Conservation (phyloP, 805 yeast genomes). For the Babjeviella inositovora region DNA sequence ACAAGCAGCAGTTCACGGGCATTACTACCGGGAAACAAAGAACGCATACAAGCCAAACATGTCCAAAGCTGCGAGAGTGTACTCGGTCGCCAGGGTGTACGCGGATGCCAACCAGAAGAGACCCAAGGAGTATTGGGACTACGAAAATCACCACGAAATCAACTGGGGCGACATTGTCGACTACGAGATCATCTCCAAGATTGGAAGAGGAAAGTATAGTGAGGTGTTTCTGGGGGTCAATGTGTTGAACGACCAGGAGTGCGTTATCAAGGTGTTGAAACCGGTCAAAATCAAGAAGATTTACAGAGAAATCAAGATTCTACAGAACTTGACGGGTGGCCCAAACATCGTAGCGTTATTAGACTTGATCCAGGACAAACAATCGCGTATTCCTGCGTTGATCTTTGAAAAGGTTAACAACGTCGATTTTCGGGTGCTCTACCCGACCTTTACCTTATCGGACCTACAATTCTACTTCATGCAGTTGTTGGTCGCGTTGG, state of each 20-base stretch:
- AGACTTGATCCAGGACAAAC: constrained; percentile 72
- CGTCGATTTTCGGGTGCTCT: constrained; percentile 66
- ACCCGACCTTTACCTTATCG: constrained; percentile 57
- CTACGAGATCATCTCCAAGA: constrained; percentile 68
- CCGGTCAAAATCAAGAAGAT: constrained; percentile 90
- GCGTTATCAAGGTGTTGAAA: constrained; percentile 80
- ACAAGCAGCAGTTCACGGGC: too few species aligned
- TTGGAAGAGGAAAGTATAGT: constrained; percentile 91
- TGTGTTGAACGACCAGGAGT: constrained; percentile 39
- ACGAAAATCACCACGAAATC: constrained; percentile 21
- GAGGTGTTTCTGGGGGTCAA: constrained; percentile 85
- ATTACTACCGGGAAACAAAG: too few species aligned
- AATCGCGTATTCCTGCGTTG: constrained; percentile 71
- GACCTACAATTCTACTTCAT: constrained; percentile 78
- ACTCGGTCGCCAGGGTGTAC: constrained; percentile 63
- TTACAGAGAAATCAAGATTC: constrained; percentile 74
- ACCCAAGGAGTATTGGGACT: constrained; percentile 80
- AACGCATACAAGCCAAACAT: too few species aligned
- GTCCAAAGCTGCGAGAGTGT: constrained; percentile 13
- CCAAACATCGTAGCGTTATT: constrained; percentile 65
- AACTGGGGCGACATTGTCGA: constrained; percentile 24
- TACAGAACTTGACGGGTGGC: constrained; percentile 74
- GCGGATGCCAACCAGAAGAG: constrained; percentile 63
- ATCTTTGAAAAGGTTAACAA: constrained; percentile 77
- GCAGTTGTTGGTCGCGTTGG: constrained; percentile 70